Evolutionary conservation across 805 yeast genomes (phyloP).

Genomic region (Candida mattraensis): DNA sequence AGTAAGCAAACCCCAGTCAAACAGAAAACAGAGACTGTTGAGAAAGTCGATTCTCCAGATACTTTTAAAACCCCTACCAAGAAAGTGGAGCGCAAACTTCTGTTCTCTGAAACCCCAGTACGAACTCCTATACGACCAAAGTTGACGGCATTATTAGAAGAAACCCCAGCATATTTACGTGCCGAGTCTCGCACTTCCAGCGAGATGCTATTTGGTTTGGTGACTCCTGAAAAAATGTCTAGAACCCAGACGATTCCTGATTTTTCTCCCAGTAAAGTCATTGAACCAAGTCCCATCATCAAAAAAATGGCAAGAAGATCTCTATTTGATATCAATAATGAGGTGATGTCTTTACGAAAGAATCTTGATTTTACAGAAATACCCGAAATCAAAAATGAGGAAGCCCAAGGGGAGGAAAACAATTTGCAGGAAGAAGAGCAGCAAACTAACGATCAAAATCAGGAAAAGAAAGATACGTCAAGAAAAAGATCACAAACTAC

Average conservation of each 20-base stretch:
- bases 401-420: slow-evolving; percentile 1
- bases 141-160: slow-evolving; percentile 10
- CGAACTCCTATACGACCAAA: slow-evolving; percentile 16
- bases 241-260: slow-evolving; percentile 1
- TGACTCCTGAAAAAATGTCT: slow-evolving; percentile 15
- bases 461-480: slow-evolving; percentile 10
- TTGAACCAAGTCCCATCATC: slow-evolving; percentile 35
- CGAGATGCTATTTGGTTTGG: slow-evolving; percentile 4
- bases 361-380: background rate
- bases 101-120: slow-evolving; percentile 13
- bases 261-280: slow-evolving; percentile 17
- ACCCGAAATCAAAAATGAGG: slow-evolving; percentile 6
- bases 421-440: too few species aligned
- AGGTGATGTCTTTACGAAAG: slow-evolving; percentile 37
- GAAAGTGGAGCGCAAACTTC: slow-evolving; percentile 23
- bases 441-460: background rate
- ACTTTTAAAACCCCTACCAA: slow-evolving; percentile 33
- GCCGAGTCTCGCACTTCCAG: slow-evolving; percentile 14
- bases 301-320: slow-evolving; percentile 29
- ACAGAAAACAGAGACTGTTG: background rate
- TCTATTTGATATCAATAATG: slow-evolving; percentile 48
- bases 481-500: slow-evolving; percentile 39
- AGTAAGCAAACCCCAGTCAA: slow-evolving; percentile 14
- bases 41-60: slow-evolving; percentile 7
- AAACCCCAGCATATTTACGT: slow-evolving; percentile 27